Base-by-base conservation (phyloP, 2,329 filamentous ascomycete genomes). In the Torrubiellomyces zombiae region DNA sequence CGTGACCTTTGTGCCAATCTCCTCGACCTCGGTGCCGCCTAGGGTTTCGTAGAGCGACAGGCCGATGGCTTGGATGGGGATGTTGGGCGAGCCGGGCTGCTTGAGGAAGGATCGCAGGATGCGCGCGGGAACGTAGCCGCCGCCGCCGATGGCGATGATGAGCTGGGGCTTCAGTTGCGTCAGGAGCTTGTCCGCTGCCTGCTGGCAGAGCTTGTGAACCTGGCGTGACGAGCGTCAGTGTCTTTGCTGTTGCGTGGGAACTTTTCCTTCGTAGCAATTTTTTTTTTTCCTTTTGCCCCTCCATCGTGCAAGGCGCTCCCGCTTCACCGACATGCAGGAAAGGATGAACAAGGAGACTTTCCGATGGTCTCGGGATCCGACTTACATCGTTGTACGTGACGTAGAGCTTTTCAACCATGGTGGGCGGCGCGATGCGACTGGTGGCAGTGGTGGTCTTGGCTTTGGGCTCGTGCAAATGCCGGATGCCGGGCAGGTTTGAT, bases 81-180 rank as follows among this genome's bases (percentile, higher is more conserved):
- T 98, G 61, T 98, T 98, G 55, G 83, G 74, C 33, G 63, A 68
- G 40, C 78, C 81, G 31, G 80, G 66, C 48, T 73, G 70, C 66
- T 92, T 94, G 52, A 98, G 78, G 65, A 98, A 98, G 12, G 89
- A 95, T 35, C 89, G 81, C 36, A 98, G 70, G 52, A 98, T 98
- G 42, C 89, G 80, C 22, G 89, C 89, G 32, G 89, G 89, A 20
- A 98, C 83, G 55, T 94, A 98, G 44, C 89, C 89, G 43, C 89
- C 89, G 37, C 89, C 89, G 42, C 89, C 89, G 51, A 95, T 95
- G 48, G 89, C 89, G 53, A 98, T 92, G 67, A 98, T 93, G 40
- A 98, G 78, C 53, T 93, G 81, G 19, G 89, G 89, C 49, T 82
- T 67, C 64, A 93, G 83, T 10, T 80, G 71, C 48, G 74, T 60